Evolutionary conservation across 345 rosid species (phyloP).

Genomic region (Pelargonium nanum): DNA sequence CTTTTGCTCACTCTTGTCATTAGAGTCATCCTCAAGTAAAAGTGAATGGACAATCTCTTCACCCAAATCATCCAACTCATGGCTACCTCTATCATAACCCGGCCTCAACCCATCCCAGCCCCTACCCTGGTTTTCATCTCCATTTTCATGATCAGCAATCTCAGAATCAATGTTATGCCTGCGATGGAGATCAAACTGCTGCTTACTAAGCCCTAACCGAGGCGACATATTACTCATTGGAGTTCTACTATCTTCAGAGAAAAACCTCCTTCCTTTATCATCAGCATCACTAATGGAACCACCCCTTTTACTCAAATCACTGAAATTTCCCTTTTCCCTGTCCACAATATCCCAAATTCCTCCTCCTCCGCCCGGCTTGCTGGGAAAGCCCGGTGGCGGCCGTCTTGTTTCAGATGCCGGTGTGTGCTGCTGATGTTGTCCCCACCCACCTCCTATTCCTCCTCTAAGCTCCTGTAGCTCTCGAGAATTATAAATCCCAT

Average conservation of each 20-base stretch:
- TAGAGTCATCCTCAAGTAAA: constrained; percentile 45
- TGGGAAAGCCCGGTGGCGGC: constrained; percentile 40
- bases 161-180: constrained; percentile 47
- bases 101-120: neutral
- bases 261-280: constrained; percentile 14
- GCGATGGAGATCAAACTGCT: too few relatives aligned
- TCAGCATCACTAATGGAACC: constrained; percentile 9
- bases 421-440: neutral
- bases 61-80: constrained; percentile 35
- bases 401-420: constrained; percentile 23
- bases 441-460: constrained; percentile 12
- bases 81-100: constrained; percentile 12
- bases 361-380: too few relatives aligned
- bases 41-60: constrained; percentile 45
- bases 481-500: constrained; percentile 26
- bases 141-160: constrained; percentile 14
- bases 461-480: constrained; percentile 20
- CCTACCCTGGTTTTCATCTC: constrained; percentile 13
- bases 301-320: constrained; percentile 19
- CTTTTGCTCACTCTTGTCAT: constrained; percentile 34
- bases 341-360: too few relatives aligned
- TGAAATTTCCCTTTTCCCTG: constrained; percentile 18
- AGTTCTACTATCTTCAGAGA: constrained; percentile 23
- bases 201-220: constrained; percentile 20
- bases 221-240: constrained; percentile 17